Percentiles rank a stretch among this genome's conserved stretches.
phyloP scores from a whole-genome alignment of 495 filamentous ascomycete genomes.

The Haplographium delicatum region DNA sequence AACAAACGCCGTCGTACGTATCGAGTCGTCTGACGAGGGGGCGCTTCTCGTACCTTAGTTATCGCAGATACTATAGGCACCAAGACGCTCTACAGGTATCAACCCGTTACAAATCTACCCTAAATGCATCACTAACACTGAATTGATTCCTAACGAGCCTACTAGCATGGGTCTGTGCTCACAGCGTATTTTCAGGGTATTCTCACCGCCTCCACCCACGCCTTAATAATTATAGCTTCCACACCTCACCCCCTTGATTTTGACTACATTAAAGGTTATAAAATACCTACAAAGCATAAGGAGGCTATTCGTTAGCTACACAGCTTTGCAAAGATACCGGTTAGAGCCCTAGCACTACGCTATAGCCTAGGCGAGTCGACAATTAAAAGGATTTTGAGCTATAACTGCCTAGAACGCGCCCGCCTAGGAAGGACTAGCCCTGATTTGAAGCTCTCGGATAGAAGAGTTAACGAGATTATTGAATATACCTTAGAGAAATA shows the following conservation, averaged over 20 bases:
- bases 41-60: too few species aligned
- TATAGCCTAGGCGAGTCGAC: background rate
- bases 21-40: too few species aligned
- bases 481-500: background rate
- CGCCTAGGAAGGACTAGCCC: background rate
- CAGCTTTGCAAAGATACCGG: background rate
- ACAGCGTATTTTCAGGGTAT: too few species aligned
- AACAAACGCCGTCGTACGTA: too few species aligned
- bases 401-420: background rate
- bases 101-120: too few species aligned
- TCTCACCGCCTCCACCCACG: too few species aligned
- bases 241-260: background rate
- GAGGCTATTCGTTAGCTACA: background rate
- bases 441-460: background rate
- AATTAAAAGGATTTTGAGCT: background rate
- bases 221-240: background rate
- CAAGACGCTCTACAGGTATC: too few species aligned
- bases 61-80: too few species aligned
- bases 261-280: background rate
- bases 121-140: too few species aligned
- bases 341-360: background rate
- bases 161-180: too few species aligned
- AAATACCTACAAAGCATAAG: background rate
- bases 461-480: background rate
- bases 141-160: too few species aligned